Percentiles rank a stretch among this genome's conserved stretches.
These are phyloP conservation scores for Solanum aculeatissimum DNA, from an alignment of 305 asterid genomes.

Conservation along the genomic window DNA sequence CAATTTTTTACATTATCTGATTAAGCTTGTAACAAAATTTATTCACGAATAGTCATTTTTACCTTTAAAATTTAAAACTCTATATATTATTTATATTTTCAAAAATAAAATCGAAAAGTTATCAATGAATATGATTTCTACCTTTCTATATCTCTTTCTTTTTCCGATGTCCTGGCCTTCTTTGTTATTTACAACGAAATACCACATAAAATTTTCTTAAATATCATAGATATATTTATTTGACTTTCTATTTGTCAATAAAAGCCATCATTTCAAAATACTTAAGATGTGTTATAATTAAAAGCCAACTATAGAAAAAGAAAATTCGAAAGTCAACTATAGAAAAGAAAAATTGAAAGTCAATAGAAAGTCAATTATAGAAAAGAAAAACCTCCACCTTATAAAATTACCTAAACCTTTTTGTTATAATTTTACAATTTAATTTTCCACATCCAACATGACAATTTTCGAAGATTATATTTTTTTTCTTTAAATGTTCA, in stretches of 20 bases:
- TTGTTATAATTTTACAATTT: no score
- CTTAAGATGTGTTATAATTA: background rate
- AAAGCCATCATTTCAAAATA: background rate
- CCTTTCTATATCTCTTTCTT: background rate
- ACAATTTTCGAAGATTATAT: background rate
- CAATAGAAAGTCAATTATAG: background rate
- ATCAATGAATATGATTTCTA: background rate
- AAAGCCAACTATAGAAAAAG: background rate
- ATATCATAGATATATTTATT: background rate
- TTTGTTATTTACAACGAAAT: background rate
- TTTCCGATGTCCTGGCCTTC: background rate
- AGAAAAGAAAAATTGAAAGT: background rate
- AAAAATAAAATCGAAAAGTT: background rate
- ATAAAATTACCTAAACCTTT: background rate
- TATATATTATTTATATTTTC: background rate
- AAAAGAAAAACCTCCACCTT: background rate
- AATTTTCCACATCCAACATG: no score
- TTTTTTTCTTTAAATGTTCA: background rate
- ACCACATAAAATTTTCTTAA: background rate
- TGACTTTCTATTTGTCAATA: background rate
- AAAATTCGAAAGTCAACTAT: background rate
- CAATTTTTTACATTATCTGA: no score
- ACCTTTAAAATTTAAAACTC: background rate
- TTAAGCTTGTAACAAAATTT: background rate
- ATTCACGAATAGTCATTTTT: no score